Conservation (phyloP, 2,329 filamentous ascomycete genomes). For the Pseudocercospora cruenta region DNA sequence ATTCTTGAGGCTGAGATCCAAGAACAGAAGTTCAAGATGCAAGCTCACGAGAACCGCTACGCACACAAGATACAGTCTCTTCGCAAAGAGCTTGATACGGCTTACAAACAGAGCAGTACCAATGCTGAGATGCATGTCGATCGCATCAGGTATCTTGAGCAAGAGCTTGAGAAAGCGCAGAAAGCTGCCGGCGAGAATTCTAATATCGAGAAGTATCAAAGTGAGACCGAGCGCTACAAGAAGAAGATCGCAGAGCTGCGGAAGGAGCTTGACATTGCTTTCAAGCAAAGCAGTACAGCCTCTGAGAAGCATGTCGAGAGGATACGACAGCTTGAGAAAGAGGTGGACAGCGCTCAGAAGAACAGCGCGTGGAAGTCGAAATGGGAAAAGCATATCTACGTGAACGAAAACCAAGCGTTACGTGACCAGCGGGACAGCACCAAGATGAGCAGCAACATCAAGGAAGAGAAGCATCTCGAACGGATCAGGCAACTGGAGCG, state of each 20-base stretch:
- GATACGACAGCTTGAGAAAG: conserved; percentile 27
- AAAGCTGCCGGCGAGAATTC: conserved; percentile 22
- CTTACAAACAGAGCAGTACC: conserved; percentile 37
- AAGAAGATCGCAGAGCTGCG: conserved; percentile 29
- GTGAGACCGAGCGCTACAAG: conserved; percentile 25
- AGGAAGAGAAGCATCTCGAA: conserved; percentile 25
- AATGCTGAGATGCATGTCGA: conserved; percentile 34
- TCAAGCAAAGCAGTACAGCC: conserved; percentile 30
- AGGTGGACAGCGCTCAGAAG: conserved; percentile 22
- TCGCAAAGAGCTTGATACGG: conserved; percentile 31
- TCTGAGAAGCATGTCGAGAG: conserved; percentile 28
- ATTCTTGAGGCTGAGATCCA: conserved; percentile 33
- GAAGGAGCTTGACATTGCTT: conserved; percentile 29
- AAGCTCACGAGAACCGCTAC: conserved; percentile 29
- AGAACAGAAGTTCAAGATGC: conserved; percentile 35
- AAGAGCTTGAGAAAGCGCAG: conserved; percentile 27
- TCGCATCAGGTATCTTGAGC: conserved; percentile 28
- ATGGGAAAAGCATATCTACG: conserved; percentile 23
- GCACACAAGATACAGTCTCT: conserved; percentile 32
- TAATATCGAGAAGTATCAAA: conserved; percentile 19
- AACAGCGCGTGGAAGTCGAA: conserved; percentile 9
- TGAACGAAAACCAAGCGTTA: conserved; percentile 25
- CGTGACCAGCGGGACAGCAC: conserved; percentile 26
- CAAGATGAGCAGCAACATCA: conserved; percentile 28
- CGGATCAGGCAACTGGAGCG: conserved; percentile 26